These are phyloP conservation scores for Diaporthe caulivora DNA, from an alignment of 2,329 filamentous ascomycete species.

Conservation along the genomic window DNA sequence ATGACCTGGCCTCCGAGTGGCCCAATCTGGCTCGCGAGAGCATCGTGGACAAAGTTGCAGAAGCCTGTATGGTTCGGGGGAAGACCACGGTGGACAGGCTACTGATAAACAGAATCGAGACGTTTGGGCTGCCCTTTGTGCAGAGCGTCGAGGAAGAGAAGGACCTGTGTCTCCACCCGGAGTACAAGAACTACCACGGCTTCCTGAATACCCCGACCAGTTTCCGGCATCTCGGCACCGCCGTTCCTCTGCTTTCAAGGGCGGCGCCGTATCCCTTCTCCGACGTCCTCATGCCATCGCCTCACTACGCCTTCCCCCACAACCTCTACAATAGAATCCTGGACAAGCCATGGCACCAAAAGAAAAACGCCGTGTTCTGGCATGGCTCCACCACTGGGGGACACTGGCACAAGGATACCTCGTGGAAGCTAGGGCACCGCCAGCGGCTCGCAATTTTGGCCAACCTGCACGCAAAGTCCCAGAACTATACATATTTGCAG, in stretches of 20 bases:
- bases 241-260: constrained; percentile 24
- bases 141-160: constrained; percentile 44
- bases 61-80: constrained; percentile 19
- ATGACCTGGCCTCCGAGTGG: constrained; percentile 10
- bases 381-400: constrained; percentile 38
- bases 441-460: constrained; percentile 35
- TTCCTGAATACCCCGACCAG: constrained; percentile 58
- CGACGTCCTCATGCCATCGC: constrained; percentile 34
- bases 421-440: constrained; percentile 33
- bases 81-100: constrained; percentile 2
- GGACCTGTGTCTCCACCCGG: constrained; percentile 59
- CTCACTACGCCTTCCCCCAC: constrained; percentile 34
- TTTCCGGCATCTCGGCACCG: constrained; percentile 44
- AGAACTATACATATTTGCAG: constrained; percentile 20
- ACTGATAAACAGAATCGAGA: constrained; percentile 35
- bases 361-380: constrained; percentile 39
- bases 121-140: constrained; percentile 53
- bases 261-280: constrained; percentile 35
- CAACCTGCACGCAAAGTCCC: neutral
- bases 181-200: constrained; percentile 58
- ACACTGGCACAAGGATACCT: constrained; percentile 25
- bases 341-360: constrained; percentile 33
- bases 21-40: constrained; percentile 40
- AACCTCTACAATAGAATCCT: constrained; percentile 30
- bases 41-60: constrained; percentile 43